Percentiles rank a stretch among this genome's conserved stretches.
Evolutionary conservation across 768 basidiomycete species (phyloP).

Genomic region (Lactarius pseudohatsudake): DNA sequence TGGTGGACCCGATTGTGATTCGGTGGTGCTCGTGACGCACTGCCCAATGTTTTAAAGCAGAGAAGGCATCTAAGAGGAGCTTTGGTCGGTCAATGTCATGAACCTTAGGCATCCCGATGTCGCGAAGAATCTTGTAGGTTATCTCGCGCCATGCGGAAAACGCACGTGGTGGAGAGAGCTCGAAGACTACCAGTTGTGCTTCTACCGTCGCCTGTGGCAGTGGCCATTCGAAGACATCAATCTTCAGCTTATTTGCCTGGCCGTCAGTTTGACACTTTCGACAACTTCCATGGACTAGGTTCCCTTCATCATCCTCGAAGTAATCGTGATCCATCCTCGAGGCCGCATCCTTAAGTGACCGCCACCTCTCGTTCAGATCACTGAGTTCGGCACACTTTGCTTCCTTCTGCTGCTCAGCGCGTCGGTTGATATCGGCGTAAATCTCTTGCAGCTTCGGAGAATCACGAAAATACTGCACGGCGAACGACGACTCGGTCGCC

Average conservation of each 20-base stretch:
- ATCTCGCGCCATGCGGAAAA: slow-evolving; percentile 7
- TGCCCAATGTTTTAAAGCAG: background rate
- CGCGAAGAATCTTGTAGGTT: background rate
- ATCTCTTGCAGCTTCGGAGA: background rate
- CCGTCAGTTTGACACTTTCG: background rate
- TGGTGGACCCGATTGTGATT: background rate
- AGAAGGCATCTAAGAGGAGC: slow-evolving; percentile 5
- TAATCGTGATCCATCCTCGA: background rate
- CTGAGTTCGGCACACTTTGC: background rate
- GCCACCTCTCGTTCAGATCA: background rate
- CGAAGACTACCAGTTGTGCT: background rate
- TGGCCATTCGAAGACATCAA: background rate
- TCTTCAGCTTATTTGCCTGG: background rate
- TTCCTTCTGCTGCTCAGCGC: background rate
- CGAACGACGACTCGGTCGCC: background rate
- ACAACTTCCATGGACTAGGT: background rate
- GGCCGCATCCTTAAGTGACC: background rate
- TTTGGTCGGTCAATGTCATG: background rate
- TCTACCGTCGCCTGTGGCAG: background rate
- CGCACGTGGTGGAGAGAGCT: background rate
- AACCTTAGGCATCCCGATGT: background rate
- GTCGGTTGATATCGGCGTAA: background rate
- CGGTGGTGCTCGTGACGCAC: background rate
- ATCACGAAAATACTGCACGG: background rate
- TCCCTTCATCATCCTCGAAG: background rate